Percentiles rank a stretch among this genome's conserved stretches.
Evolutionary conservation across 345 rosid genomes (phyloP).

Genomic region (Hibiscus tridactylites): DNA sequence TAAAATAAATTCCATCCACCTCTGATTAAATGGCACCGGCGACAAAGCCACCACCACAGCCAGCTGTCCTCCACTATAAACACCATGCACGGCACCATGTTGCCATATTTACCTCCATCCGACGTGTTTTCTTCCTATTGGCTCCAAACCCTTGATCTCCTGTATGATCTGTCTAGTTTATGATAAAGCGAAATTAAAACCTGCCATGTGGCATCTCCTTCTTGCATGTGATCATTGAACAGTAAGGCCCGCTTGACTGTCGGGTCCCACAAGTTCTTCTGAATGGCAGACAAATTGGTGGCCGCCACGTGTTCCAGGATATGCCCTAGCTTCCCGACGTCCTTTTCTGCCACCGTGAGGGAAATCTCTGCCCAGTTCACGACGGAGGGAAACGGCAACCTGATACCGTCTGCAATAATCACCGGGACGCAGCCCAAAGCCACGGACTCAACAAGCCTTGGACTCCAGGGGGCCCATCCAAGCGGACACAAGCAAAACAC

Average conservation of each 20-base stretch:
- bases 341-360: constrained; percentile 72
- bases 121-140: constrained; percentile 26
- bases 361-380: constrained; percentile 79
- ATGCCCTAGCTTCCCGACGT: constrained; percentile 47
- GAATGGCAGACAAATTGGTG: constrained; percentile 58
- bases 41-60: constrained; percentile 3
- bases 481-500: constrained; percentile 84
- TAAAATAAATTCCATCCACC: background rate
- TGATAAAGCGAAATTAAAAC: constrained; percentile 40
- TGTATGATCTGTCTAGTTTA: constrained; percentile 47
- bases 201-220: constrained; percentile 91
- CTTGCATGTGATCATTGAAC: constrained; percentile 37
- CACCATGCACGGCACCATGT: constrained; percentile 16
- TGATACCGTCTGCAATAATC: constrained; percentile 76
- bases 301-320: constrained; percentile 71
- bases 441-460: constrained; percentile 80
- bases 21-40: background rate
- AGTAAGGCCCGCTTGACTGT: constrained; percentile 53
- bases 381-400: constrained; percentile 55
- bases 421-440: constrained; percentile 91
- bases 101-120: background rate
- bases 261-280: constrained; percentile 61
- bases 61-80: constrained; percentile 41
- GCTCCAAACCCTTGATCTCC: constrained; percentile 29
- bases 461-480: constrained; percentile 99